Conservation (phyloP, 2,329 filamentous ascomycete genomes). For the Colletotrichum graminicola region DNA sequence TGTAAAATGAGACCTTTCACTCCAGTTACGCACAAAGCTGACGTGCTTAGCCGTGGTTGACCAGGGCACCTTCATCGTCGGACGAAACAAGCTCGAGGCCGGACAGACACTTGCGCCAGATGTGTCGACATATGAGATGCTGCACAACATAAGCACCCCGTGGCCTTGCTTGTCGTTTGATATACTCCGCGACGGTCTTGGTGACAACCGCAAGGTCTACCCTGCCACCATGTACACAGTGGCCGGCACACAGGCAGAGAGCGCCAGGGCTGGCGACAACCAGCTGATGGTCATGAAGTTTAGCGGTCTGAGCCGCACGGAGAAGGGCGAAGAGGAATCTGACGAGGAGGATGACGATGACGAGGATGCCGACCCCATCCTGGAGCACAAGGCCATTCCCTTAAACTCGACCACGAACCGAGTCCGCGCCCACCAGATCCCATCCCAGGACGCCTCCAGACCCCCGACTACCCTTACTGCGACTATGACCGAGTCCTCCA, state of each 20-base stretch:
- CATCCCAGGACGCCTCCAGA: slow-evolving; percentile 75
- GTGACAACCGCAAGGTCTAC: slow-evolving; percentile 91
- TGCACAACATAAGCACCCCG: slow-evolving; percentile 91
- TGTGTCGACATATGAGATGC: slow-evolving; percentile 95
- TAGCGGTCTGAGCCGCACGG: slow-evolving; percentile 90
- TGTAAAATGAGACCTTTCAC: slow-evolving; percentile 19
- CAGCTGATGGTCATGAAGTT: slow-evolving; percentile 97
- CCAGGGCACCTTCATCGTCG: slow-evolving; percentile 94
- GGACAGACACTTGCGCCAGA: slow-evolving; percentile 94
- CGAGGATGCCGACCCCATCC: slow-evolving; percentile 87
- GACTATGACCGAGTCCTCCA: slow-evolving; percentile 89
- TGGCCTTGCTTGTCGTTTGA: slow-evolving; percentile 99
- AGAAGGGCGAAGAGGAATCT: slow-evolving; percentile 74
- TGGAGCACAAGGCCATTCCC: slow-evolving; percentile 92
- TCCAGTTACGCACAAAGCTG: not conserved
- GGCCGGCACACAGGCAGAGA: slow-evolving; percentile 92
- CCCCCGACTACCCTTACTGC: slow-evolving; percentile 88
- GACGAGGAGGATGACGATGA: slow-evolving; percentile 78
- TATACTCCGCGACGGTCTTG: slow-evolving; percentile 86
- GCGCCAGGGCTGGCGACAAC: slow-evolving; percentile 82
- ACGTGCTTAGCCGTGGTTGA: slow-evolving; percentile 76
- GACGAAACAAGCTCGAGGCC: slow-evolving; percentile 88
- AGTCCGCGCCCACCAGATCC: slow-evolving; percentile 86
- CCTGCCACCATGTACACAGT: slow-evolving; percentile 96
- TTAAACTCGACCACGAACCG: slow-evolving; percentile 91